These are phyloP conservation scores for Annulohypoxylon stygium DNA, from an alignment of 495 filamentous ascomycete species.

Conservation along the genomic window DNA sequence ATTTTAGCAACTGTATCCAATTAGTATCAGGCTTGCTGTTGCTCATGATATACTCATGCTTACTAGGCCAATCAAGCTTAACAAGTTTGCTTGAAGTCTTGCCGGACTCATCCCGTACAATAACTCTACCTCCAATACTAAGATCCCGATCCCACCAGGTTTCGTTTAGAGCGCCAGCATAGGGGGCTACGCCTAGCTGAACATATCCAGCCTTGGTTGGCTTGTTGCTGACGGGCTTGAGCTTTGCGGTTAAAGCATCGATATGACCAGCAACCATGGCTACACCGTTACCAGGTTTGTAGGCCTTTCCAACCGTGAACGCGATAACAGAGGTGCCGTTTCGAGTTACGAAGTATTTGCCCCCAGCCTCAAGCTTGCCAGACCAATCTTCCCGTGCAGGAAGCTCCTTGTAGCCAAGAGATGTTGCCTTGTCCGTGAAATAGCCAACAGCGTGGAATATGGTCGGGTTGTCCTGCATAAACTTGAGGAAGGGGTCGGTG, in stretches of 20 bases:
- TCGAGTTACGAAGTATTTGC: constrained; percentile 88
- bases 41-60: constrained; percentile 16
- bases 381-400: constrained; percentile 84
- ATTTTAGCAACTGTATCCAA: constrained; percentile 77
- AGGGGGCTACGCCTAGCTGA: constrained; percentile 93
- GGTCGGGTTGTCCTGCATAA: constrained; percentile 90
- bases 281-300: constrained; percentile 87
- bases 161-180: constrained; percentile 84
- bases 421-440: constrained; percentile 77
- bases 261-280: constrained; percentile 88
- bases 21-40: constrained; percentile 33
- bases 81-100: constrained; percentile 88
- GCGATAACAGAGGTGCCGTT: constrained; percentile 89
- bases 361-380: constrained; percentile 78
- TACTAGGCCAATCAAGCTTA: constrained; percentile 88
- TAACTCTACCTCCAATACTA: constrained; percentile 86
- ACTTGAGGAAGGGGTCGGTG: constrained; percentile 86
- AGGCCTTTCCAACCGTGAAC: constrained; percentile 86
- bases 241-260: constrained; percentile 86
- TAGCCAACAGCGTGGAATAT: constrained; percentile 88
- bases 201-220: constrained; percentile 82
- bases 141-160: constrained; percentile 98
- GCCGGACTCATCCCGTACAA: constrained; percentile 80
- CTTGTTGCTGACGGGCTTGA: constrained; percentile 91
- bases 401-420: constrained; percentile 80